These are phyloP conservation scores for Vitis hybrid DNA, from an alignment of 177 flowering plant species.

Conservation along the genomic window DNA sequence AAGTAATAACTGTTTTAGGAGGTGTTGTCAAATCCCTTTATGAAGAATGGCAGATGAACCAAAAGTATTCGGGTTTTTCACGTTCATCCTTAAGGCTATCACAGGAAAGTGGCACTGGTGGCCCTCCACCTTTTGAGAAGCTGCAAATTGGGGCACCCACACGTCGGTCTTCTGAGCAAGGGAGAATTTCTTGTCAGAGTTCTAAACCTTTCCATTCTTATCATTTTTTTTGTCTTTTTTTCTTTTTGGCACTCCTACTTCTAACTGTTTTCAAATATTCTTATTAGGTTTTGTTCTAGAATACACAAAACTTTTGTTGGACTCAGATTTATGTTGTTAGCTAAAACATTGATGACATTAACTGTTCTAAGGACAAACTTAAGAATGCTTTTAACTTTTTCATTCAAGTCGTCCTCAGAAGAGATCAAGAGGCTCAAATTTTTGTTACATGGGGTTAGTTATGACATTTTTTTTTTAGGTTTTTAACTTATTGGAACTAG, in stretches of 20 bases:
- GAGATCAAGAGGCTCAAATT: no score
- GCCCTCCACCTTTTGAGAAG: constrained; percentile 93
- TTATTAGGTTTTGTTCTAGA: neutral
- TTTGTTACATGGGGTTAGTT: neutral
- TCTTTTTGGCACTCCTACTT: neutral
- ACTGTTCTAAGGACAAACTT: neutral
- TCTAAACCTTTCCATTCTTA: neutral
- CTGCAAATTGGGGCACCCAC: constrained; percentile 48
- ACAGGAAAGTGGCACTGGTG: constrained; percentile 40
- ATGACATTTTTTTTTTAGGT: neutral
- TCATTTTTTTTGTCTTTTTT: neutral
- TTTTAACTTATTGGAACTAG: neutral
- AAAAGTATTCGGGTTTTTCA: constrained; percentile 70
- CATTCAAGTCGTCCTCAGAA: no score
- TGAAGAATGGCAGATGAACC: constrained; percentile 93
- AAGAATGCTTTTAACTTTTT: no score
- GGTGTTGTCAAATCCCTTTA: constrained; percentile 77
- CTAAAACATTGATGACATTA: neutral
- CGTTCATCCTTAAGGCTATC: constrained; percentile 46
- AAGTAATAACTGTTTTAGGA: constrained; percentile 58
- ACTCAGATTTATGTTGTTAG: neutral
- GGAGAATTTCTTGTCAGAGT: constrained; percentile 27
- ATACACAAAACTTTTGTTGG: neutral
- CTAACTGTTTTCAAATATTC: neutral
- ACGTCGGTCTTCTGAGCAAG: constrained; percentile 24